Percentiles rank a stretch among this genome's conserved stretches.
Evolutionary conservation across 148 eudicot genomes (phyloP).

Genomic region (Rhododendron vialii): DNA sequence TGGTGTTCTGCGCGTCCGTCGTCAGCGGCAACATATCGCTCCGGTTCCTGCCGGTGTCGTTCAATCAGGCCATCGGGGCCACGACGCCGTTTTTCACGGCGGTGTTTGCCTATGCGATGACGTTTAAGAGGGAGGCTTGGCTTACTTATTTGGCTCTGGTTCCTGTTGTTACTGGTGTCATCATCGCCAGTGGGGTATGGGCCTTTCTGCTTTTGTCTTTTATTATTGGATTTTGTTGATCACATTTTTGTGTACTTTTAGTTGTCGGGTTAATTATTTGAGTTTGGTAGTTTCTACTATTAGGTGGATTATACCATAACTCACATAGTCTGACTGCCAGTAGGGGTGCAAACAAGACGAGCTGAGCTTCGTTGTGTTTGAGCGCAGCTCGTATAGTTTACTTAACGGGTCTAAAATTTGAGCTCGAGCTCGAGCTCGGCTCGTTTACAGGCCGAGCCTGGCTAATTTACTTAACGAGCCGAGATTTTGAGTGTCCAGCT

Average conservation of each 20-base stretch:
- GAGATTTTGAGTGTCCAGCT: background rate
- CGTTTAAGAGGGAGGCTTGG: constrained; percentile 35
- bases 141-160: constrained; percentile 27
- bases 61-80: constrained; percentile 33
- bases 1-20: constrained; percentile 28
- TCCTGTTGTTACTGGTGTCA: constrained; percentile 36
- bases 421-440: too few species aligned
- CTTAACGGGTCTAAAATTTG: too few species aligned
- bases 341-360: background rate
- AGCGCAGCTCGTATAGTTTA: background rate
- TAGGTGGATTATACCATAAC: background rate
- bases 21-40: constrained; percentile 31
- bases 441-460: background rate
- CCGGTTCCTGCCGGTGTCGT: constrained; percentile 24
- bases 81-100: constrained; percentile 43
- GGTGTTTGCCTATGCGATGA: constrained; percentile 31
- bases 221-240: background rate
- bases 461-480: too few species aligned
- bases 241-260: background rate
- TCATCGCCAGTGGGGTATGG: constrained; percentile 41
- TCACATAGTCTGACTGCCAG: background rate
- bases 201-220: background rate
- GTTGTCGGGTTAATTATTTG: background rate
- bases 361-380: background rate
- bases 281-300: background rate